Conservation (phyloP, 177 flowering plant species). For the Vitis hybrid region DNA sequence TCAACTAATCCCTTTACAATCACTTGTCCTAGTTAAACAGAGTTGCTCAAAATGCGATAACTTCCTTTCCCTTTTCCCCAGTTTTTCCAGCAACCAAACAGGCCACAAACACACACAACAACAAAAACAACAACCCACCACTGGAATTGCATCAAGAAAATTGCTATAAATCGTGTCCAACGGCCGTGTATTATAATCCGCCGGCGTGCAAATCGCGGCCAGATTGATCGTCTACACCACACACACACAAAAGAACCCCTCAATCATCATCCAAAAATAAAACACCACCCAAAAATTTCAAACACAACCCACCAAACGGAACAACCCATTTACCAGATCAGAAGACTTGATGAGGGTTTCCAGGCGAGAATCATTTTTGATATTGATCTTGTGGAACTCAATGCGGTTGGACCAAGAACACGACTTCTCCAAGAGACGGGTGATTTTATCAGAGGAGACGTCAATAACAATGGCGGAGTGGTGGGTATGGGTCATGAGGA, state of each 20-base stretch:
- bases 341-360: constrained; percentile 95
- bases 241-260: too few species aligned
- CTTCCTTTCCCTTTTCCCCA: not conserved
- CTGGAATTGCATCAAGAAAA: constrained; percentile 96
- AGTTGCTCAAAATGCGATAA: too few species aligned
- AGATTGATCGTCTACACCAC: constrained; percentile 78
- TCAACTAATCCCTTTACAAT: too few species aligned
- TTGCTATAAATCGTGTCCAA: constrained; percentile 97
- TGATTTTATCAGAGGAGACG: constrained; percentile 91
- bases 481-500: constrained; percentile 71
- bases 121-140: constrained; percentile 46
- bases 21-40: too few species aligned
- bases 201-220: constrained; percentile 98
- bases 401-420: constrained; percentile 69
- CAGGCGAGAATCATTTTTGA: constrained; percentile 91
- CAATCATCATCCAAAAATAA: constrained; percentile 1
- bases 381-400: constrained; percentile 90
- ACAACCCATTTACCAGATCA: constrained; percentile 66
- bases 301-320: not conserved
- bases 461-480: constrained; percentile 89
- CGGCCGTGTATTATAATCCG: constrained; percentile 96
- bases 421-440: constrained; percentile 73
- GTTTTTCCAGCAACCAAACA: not conserved
- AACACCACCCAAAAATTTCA: constrained; percentile 13
- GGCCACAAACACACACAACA: constrained; percentile 5